Conservation (phyloP, 768 basidiomycete species). For the Amanita pseudoporphyria region DNA sequence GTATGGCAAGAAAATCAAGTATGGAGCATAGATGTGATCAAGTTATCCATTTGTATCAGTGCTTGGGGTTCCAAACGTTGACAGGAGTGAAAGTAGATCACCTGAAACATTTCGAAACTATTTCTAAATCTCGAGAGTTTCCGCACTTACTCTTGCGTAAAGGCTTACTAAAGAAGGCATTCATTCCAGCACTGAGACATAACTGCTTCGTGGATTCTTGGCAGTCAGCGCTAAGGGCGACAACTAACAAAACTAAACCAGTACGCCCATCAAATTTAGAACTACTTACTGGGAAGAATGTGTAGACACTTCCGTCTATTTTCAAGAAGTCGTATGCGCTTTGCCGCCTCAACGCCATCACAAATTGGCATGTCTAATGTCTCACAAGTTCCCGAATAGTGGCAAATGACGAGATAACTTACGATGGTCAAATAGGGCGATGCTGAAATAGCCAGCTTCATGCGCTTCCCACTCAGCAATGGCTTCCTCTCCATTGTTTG, state of each 20-base stretch:
- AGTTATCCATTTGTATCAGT: neutral
- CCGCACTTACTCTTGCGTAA: conserved; percentile 41
- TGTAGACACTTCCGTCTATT: conserved; percentile 40
- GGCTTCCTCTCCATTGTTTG: conserved; percentile 62
- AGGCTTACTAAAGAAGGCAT: conserved; percentile 67
- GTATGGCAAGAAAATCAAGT: neutral
- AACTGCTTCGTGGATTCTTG: conserved; percentile 69
- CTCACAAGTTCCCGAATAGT: neutral
- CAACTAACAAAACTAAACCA: conserved; percentile 30
- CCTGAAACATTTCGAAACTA: conserved; percentile 21
- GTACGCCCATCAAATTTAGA: neutral
- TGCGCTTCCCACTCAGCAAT: conserved; percentile 63
- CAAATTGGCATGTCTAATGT: conserved; percentile 65
- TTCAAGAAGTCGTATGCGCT: conserved; percentile 51
- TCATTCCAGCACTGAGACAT: conserved; percentile 75
- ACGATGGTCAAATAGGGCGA: conserved; percentile 73
- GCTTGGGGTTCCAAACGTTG: conserved; percentile 36
- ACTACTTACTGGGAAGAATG: conserved; percentile 44
- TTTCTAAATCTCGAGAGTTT: neutral
- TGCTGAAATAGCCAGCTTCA: conserved; percentile 57
- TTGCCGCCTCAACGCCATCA: conserved; percentile 68
- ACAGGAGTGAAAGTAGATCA: conserved; percentile 43
- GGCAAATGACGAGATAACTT: conserved; percentile 14
- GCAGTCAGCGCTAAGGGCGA: conserved; percentile 68
- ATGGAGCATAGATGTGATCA: neutral